Conservation (phyloP, 306 rosid species). For the Alnus rubra region DNA sequence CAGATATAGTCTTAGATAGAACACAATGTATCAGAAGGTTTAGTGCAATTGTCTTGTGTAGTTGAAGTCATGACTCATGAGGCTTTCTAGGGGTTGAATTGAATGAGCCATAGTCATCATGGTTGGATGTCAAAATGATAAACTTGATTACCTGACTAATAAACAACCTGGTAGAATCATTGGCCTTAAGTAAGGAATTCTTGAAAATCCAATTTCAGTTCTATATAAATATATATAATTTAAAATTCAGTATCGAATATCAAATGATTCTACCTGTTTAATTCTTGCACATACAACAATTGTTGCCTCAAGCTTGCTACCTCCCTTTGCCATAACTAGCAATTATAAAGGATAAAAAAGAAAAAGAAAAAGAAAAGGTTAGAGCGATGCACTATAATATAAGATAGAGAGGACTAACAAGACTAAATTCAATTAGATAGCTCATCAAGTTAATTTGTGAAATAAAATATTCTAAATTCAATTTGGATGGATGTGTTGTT, state of each 20-base stretch:
- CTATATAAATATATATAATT: background rate
- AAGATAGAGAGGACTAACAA: background rate
- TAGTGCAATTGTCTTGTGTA: background rate
- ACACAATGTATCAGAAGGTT: background rate
- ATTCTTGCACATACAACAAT: constrained; percentile 67
- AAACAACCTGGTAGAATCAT: background rate
- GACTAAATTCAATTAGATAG: background rate
- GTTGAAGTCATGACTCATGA: too few species aligned
- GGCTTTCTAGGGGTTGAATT: too few species aligned
- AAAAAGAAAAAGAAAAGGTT: background rate
- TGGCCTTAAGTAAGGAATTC: background rate
- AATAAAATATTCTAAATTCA: background rate
- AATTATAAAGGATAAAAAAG: constrained; percentile 6
- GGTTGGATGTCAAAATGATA: background rate
- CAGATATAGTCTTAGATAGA: background rate
- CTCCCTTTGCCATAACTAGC: constrained; percentile 48
- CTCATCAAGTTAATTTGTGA: background rate
- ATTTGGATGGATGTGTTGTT: too few species aligned
- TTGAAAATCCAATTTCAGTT: background rate
- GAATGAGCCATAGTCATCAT: too few species aligned
- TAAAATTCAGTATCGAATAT: background rate
- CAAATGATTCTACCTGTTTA: constrained; percentile 58
- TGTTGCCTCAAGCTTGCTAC: constrained; percentile 70
- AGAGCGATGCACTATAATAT: background rate
- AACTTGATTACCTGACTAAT: background rate